These are phyloP conservation scores for Pilatotrama ljubarskyi DNA, from an alignment of 768 basidiomycete genomes.

Conservation along the genomic window DNA sequence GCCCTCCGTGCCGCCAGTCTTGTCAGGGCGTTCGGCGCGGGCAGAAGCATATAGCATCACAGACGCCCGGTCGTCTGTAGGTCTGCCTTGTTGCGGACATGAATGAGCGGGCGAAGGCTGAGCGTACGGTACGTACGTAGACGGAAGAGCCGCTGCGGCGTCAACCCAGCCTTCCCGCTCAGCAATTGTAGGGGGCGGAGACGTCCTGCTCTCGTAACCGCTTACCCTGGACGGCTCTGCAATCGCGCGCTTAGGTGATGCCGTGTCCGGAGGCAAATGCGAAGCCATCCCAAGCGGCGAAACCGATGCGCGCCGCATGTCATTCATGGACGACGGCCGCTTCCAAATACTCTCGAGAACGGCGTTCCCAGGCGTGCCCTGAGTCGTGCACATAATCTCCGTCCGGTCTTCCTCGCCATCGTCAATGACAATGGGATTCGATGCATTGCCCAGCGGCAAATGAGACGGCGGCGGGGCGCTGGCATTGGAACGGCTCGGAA, in stretches of 20 bases:
- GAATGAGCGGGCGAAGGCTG: neutral
- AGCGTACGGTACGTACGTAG: neutral
- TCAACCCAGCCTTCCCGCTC: neutral
- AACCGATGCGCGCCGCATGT: neutral
- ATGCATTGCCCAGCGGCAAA: neutral
- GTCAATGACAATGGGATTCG: slow-evolving; percentile 15
- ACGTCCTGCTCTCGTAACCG: neutral
- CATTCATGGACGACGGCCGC: neutral
- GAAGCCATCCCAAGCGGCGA: neutral
- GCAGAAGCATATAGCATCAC: slow-evolving; percentile 5
- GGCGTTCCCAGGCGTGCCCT: neutral
- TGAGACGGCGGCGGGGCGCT: neutral
- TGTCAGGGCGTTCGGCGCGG: neutral
- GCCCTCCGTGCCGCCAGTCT: neutral
- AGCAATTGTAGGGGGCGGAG: neutral
- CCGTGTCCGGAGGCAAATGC: neutral
- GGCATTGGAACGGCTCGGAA: neutral
- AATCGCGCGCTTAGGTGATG: neutral
- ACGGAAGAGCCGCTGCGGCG: neutral
- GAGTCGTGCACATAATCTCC: neutral
- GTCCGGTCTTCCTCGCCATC: slow-evolving; percentile 3
- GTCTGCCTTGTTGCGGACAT: neutral
- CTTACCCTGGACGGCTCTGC: neutral
- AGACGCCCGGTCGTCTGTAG: neutral
- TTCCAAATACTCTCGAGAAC: neutral